These are phyloP conservation scores for Cylindrotheca closterium DNA, from an alignment of 108 stramenopile species.

Conservation along the genomic window DNA sequence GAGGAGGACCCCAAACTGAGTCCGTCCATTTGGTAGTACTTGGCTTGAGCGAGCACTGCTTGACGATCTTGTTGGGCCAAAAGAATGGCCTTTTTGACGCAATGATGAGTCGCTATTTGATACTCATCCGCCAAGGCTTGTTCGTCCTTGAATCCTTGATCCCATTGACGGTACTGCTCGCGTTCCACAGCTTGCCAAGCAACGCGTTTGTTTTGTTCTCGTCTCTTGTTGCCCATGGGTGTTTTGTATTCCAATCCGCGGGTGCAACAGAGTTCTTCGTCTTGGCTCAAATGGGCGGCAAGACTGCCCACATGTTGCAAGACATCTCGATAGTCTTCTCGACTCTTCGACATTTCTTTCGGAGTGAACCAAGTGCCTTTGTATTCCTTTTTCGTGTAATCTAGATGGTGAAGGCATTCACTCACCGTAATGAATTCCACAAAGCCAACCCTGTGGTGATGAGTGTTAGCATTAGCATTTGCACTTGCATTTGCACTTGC, in stretches of 20 bases:
- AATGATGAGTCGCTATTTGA: not conserved
- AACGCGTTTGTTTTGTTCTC: not conserved
- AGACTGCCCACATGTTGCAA: no score
- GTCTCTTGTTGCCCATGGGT: not conserved
- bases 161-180: not conserved
- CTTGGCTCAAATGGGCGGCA: no score
- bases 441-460: no score
- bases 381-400: not conserved
- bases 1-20: no score
- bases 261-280: not conserved
- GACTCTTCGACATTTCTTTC: not conserved
- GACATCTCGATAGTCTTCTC: not conserved
- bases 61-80: not conserved
- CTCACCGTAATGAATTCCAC: not conserved
- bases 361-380: not conserved
- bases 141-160: not conserved
- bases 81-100: slow-evolving; percentile 1
- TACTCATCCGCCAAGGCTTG: not conserved
- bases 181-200: not conserved
- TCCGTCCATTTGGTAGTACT: no score
- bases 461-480: no score
- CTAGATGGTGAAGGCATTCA: not conserved
- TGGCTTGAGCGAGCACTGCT: not conserved
- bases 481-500: no score
- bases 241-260: slow-evolving; percentile 7